Percentiles rank a stretch among this genome's conserved stretches.
These are phyloP conservation scores for Phytopythium ostracodes DNA, from an alignment of 352 stramenopile genomes.

Conservation along the genomic window DNA sequence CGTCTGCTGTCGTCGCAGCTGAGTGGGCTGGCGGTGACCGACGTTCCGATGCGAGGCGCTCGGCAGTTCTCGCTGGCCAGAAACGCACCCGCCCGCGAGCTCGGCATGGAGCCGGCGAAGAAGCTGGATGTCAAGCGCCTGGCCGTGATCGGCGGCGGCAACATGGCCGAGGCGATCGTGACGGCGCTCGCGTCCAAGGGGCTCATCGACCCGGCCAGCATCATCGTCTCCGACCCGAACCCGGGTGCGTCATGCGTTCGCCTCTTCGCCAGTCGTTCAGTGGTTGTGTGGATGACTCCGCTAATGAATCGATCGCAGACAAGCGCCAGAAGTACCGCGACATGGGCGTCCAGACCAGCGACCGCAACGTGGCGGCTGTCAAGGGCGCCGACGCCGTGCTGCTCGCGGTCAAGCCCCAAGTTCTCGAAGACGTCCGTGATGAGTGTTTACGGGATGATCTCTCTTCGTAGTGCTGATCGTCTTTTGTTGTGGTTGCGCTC, in stretches of 20 bases:
- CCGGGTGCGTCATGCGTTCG: conserved; percentile 19
- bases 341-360: conserved; percentile 52
- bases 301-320: conserved; percentile 13
- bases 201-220: conserved; percentile 53
- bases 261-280: neutral
- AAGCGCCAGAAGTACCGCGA: conserved; percentile 62
- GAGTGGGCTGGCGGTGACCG: neutral
- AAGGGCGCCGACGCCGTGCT: conserved; percentile 90
- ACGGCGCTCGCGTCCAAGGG: conserved; percentile 70
- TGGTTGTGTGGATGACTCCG: neutral
- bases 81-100: neutral
- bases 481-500: neutral
- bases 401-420: conserved; percentile 94
- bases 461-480: neutral
- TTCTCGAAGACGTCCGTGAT: conserved; percentile 72
- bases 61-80: neutral
- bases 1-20: neutral
- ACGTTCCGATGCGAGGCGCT: neutral
- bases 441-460: neutral
- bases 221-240: conserved; percentile 82
- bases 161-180: conserved; percentile 89
- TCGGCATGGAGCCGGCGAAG: neutral
- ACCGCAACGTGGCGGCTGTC: conserved; percentile 55
- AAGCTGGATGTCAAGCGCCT: conserved; percentile 48
- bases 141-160: conserved; percentile 83